Base-by-base conservation (phyloP, 345 rosid species). In the Rubroshorea leprosula region DNA sequence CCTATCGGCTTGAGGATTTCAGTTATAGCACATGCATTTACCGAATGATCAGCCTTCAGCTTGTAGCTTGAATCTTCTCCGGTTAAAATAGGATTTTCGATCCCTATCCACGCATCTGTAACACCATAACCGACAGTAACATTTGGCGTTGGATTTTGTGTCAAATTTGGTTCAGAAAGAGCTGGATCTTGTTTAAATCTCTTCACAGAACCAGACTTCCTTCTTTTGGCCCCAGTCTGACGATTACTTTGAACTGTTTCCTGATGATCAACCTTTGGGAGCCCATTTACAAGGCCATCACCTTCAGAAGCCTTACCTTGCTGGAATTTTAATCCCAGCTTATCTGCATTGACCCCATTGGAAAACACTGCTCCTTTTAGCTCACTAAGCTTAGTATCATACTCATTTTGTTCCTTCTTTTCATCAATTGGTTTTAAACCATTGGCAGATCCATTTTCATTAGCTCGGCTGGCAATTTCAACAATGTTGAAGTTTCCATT, bases 121-220 rank as follows among this genome's bases (percentile, higher is more conserved):
- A 74, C 75, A 63, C 68, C 74, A 73, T 79, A 68, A 62, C 73
- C 80, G 44, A 71, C 64, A 51, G 76, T 51, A 22, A 82, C 5
- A 60, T 72, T 67, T 23, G 68, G 71, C 15, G 74, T 64, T 60
- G 72, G 54, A 60, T 75, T 70, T 52, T 76, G 81, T 16, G 62
- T 59, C 27, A 58, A 52, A 58, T 56, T 38, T 23, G 68, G 45
- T 51, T 71, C 77, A 62, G 65, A 60, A 0, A 80, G 53, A 51
- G 56, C 67, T 48, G 48, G 58, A 44, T 94, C 97, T 69, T 86
- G 90, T 66, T 74, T 82, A 68, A 90, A 94, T 76, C 97, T 87
- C 85, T 83, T 94, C 64, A 94, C 99, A 54, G 93, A 83, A 46
- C 96, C 84, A 67, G 95, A 78, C 76, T 94, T 94, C 68, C 99